phyloP scores from a whole-genome alignment of 768 basidiomycete species.

The Lactifluus rugatus region DNA sequence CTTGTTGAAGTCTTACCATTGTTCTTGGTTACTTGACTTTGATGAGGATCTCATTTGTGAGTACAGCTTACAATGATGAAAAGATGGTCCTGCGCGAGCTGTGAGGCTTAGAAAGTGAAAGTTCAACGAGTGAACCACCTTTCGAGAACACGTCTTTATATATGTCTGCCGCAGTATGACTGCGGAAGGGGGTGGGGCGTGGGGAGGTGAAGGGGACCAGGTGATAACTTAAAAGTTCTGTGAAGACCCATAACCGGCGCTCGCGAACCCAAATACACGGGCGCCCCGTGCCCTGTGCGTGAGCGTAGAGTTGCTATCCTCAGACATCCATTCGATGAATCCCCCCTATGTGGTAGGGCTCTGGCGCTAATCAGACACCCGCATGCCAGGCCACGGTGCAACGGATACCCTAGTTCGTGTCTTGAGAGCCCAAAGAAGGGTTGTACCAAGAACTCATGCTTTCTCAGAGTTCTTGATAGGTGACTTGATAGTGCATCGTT shows the following conservation, averaged over 20 bases:
- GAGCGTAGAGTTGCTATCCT: conserved; percentile 2
- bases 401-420: too few relatives aligned
- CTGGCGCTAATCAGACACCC: not conserved
- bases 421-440: too few relatives aligned
- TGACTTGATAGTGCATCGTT: too few relatives aligned
- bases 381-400: too few relatives aligned
- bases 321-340: not conserved
- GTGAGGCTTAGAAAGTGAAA: not conserved
- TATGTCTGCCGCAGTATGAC: not conserved
- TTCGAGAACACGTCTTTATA: conserved; percentile 2
- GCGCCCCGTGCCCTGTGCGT: conserved; percentile 13
- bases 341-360: not conserved
- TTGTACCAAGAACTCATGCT: too few relatives aligned
- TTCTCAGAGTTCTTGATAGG: too few relatives aligned
- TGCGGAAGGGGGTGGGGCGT: conserved; percentile 1
- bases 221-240: not conserved
- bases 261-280: conserved; percentile 13
- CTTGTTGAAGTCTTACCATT: conserved; percentile 11
- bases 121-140: not conserved
- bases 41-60: not conserved
- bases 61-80: conserved; percentile 1
- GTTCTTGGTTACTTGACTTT: conserved; percentile 7
- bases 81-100: not conserved
- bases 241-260: conserved; percentile 2
- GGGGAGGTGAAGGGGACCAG: not conserved